Base-by-base conservation (phyloP, 2,329 filamentous ascomycete genomes). In the Colletotrichum truncatum region DNA sequence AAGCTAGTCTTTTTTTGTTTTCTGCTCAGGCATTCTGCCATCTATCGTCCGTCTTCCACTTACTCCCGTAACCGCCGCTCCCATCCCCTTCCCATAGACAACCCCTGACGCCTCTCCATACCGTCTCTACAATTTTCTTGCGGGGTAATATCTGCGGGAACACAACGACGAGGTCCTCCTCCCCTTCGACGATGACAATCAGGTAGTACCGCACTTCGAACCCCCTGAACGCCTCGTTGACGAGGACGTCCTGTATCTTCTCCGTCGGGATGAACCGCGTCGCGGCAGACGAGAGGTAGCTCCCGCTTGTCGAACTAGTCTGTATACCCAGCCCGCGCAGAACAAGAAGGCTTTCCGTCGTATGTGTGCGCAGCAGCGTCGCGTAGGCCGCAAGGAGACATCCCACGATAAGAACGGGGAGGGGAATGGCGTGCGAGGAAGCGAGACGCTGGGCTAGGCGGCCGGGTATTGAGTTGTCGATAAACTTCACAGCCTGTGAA, bases 221-320 rank as follows among this genome's bases (percentile, higher is more conserved):
- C 1, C 94, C 94, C 62, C 88, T 89, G 78, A 98, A 98, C 4
- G 94, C 96, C 82, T 99, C 96, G 76, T 98, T 94, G 53, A 99
- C 92, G 57, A 98, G 88, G 61, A 99, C 91, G 76, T 99, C 96
- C 74, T 93, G 93, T 63, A 99, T 97, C 78, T 93, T 90, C 45
- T 91, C 92, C 0, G 95, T 97, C 1, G 96, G 95, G 64, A 99
- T 98, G 77, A 90, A 86, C 60, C 86, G 78, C 72, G 85, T 85
- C 58, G 80, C 77, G 11, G 72, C 71, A 16, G 76, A 71, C 4
- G 77, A 76, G 34, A 94, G 82, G 72, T 93, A 93, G 8, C 89
- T 91, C 2, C 85, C 78, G 8, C 90, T 89, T 26, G 88, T 90
- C 2, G 90, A 91, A 7, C 88, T 91, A 3, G 93, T 98, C 81